These are phyloP conservation scores for Polychaeton citri DNA, from an alignment of 2,329 filamentous ascomycete species.

Conservation along the genomic window DNA sequence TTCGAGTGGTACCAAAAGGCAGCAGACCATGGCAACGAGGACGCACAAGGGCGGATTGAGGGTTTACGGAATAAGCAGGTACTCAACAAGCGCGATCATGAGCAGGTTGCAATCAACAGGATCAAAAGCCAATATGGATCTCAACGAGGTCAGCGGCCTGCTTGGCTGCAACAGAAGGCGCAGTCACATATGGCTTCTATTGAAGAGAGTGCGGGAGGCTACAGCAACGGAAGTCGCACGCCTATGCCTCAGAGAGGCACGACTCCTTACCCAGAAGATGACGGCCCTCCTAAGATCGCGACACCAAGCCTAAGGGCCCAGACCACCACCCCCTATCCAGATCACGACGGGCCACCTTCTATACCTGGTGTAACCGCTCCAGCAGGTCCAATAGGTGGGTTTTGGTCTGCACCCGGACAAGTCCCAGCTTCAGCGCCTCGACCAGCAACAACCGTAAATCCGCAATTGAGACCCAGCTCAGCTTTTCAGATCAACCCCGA, in stretches of 20 bases:
- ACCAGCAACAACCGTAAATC: constrained; percentile 28
- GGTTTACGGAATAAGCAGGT: constrained; percentile 65
- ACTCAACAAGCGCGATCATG: constrained; percentile 81
- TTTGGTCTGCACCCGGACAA: constrained; percentile 19
- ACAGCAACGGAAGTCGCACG: not conserved
- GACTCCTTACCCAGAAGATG: not conserved
- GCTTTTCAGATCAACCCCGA: constrained; percentile 40
- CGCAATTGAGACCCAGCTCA: constrained; percentile 38
- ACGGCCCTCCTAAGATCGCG: constrained; percentile 8
- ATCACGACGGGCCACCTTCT: constrained; percentile 21
- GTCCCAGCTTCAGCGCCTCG: constrained; percentile 3
- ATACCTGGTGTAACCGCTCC: not conserved
- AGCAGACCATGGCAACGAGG: constrained; percentile 79
- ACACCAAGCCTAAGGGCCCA: not conserved
- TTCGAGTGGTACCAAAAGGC: constrained; percentile 83
- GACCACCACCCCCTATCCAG: constrained; percentile 16
- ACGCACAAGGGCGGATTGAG: constrained; percentile 69
- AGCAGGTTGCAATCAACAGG: constrained; percentile 73
- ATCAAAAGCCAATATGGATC: constrained; percentile 53
- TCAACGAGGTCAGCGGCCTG: constrained; percentile 34
- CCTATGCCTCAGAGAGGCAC: not conserved
- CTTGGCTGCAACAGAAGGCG: constrained; percentile 25
- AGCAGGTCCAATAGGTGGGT: constrained; percentile 19
- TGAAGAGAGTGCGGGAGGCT: not conserved
- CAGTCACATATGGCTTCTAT: constrained; percentile 9